phyloP scores from a whole-genome alignment of 495 filamentous ascomycete species.

The Ascodesmis nigricans region DNA sequence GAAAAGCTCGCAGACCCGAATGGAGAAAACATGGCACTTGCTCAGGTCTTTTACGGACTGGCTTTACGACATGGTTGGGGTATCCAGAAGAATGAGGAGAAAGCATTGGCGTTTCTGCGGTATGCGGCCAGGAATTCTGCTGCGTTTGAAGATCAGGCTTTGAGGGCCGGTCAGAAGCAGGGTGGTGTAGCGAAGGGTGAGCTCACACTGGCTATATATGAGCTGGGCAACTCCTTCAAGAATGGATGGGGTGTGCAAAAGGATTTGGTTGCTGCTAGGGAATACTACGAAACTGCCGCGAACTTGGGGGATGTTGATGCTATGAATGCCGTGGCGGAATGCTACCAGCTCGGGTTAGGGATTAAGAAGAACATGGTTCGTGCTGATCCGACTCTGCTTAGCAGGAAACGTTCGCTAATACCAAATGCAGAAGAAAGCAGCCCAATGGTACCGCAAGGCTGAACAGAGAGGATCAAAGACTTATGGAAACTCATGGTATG shows the following conservation, averaged over 20 bases:
- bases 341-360: conserved; percentile 84
- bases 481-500: conserved; percentile 91
- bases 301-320: conserved; percentile 92
- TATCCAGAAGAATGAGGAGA: conserved; percentile 42
- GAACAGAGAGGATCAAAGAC: conserved; percentile 75
- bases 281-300: conserved; percentile 94
- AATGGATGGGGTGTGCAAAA: conserved; percentile 86
- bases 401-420: conserved; percentile 5
- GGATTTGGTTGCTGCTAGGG: conserved; percentile 67
- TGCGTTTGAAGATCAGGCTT: conserved; percentile 57
- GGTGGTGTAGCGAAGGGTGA: conserved; percentile 92
- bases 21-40: conserved; percentile 73
- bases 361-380: conserved; percentile 93
- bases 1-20: conserved; percentile 64
- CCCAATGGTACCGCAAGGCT: conserved; percentile 81
- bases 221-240: conserved; percentile 85
- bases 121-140: conserved; percentile 83
- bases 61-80: conserved; percentile 94
- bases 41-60: conserved; percentile 89
- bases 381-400: conserved; percentile 2
- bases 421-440: conserved; percentile 27
- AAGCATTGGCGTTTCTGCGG: conserved; percentile 62
- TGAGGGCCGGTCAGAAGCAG: conserved; percentile 69
- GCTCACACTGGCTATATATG: conserved; percentile 90
- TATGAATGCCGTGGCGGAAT: conserved; percentile 94